Evolutionary conservation across 75 land plant species (phyloP), one percentile per base, ranked within the genome.

Genomic region (Adiantum capillusveneris): DNA sequence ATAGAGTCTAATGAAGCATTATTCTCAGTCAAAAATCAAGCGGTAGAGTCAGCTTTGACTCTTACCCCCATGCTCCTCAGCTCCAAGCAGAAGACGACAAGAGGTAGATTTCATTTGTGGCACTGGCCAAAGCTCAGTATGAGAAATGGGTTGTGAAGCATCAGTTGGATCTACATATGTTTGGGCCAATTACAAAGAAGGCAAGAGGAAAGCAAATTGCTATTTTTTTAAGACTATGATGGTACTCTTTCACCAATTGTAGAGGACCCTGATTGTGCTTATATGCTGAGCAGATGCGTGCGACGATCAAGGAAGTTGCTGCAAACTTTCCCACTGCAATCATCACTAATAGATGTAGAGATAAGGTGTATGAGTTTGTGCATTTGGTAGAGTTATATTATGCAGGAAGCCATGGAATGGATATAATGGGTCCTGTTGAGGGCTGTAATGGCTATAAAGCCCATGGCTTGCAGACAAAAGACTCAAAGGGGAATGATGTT

Each of bases 371-470:
- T 78, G 84, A 88, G 22, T 82, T 92, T 71, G 97, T 88, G 43
- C 85, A 79, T 56, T 65, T 91, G 59, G 67, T 79, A 11, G 97
- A 91, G 57, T 85, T 92, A 18, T 92, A 85, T 56, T 92, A 92
- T 70, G 97, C 95, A 34, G 97, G 97, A 18, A 92, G 97, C 72
- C 97, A 92, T 78, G 97, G 97, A 26, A 92, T 92, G 97, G 97
- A 92, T 67, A 92, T 92, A 2, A 80, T 82, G 82, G 73, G 89
- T 17, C 97, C 97, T 36, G 74, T 71, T n/a, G 57, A 63, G 28
- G 67, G 37, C 42, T 29, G 42, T 31, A 56, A 64, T 57, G 60
- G 75, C 18, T 25, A 36, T 21, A 63, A 51, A 29, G 68, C 59
- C 6, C 43, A 51, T 29, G 69, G 56, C 44, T 65, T 25, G 11